Evolutionary conservation across 2,329 filamentous ascomycete species (phyloP).

Genomic region (Neurospora sp.): DNA sequence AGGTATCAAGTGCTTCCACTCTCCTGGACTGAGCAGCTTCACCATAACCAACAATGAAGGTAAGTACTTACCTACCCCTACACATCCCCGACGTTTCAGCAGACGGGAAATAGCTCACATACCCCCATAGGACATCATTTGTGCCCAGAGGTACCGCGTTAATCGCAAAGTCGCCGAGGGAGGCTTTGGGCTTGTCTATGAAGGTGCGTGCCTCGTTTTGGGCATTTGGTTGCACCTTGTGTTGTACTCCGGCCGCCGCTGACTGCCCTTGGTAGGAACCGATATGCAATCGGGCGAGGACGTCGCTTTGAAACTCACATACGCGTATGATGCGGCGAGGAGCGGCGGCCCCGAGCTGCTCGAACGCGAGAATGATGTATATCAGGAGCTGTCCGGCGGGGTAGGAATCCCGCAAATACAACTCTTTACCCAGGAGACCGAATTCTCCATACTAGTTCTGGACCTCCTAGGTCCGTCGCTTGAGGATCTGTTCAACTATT

Average conservation of each 20-base stretch:
- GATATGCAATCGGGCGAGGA: slow-evolving; percentile 99
- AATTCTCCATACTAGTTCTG: slow-evolving; percentile 74
- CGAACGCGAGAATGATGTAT: slow-evolving; percentile 92
- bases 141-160: slow-evolving; percentile 9
- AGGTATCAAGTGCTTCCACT: background rate
- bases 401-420: slow-evolving; percentile 95
- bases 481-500: slow-evolving; percentile 99
- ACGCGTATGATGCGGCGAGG: slow-evolving; percentile 34
- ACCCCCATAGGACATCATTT: slow-evolving; percentile 6
- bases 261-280: slow-evolving; percentile 47
- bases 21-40: background rate
- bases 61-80: background rate
- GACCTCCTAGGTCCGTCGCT: slow-evolving; percentile 88
- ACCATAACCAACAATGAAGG: background rate
- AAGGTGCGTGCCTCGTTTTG: background rate
- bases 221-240: background rate
- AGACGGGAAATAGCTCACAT: too few species aligned
- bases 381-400: slow-evolving; percentile 77
- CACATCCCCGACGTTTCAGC: background rate
- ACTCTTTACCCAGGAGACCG: slow-evolving; percentile 74
- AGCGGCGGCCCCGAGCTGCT: slow-evolving; percentile 77
- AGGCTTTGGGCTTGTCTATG: slow-evolving; percentile 10
- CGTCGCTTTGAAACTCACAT: slow-evolving; percentile 96
- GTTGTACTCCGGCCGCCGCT: background rate
- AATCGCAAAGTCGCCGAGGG: slow-evolving; percentile 9